Evolutionary conservation across 1,284 basidiomycete genomes (phyloP), one percentile per base, ranked within the genome.

Genomic region (Spongiforma sp.): DNA sequence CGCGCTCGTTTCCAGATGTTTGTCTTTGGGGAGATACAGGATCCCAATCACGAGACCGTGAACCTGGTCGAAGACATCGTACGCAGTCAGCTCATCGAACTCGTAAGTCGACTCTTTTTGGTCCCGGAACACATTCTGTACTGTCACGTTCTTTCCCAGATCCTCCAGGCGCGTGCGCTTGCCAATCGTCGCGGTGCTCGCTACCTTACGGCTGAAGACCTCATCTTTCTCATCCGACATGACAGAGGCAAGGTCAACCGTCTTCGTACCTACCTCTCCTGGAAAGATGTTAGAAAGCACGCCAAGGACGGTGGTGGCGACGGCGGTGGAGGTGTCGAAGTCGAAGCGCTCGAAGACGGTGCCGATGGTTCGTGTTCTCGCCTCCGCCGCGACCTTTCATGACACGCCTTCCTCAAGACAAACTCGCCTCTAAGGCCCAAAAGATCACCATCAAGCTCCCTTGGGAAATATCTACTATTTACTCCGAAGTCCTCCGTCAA

Each of bases 281-380:
- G 97, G 96, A 98, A 98, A 75, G 97, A 98, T 69, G 96, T 99
- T 10, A 87, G 97, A 21, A 98, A 98, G 74, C 93, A 95, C 69
- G 95, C 95, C 10, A 98, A 98, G 73, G 95, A 98, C 69, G 89
- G 86, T 14, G 90, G 90, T 59, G 91, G 89, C 12, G 90, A 91
- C 64, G 92, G 86, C 4, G 93, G 88, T 15, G 92, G 85, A 14
- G 93, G 88, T 21, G 91, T 93, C 2, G 93, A 95, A 71, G 90
- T 93, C 7, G 93, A 93, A 73, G 84, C 82, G 5, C 77, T 92
- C 8, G 92, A 93, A 68, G 91, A 94, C 60, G 91, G 88, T n/a
- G 86, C 89, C 32, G 90, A 92, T 71, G 89, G 89, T 90, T 62
- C 43, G 82, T 72, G 26, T 33, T 41, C 34, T 52, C 33, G 52